phyloP scores from a whole-genome alignment of 2,329 filamentous ascomycete genomes.

The Cladorrhinum sp. region DNA sequence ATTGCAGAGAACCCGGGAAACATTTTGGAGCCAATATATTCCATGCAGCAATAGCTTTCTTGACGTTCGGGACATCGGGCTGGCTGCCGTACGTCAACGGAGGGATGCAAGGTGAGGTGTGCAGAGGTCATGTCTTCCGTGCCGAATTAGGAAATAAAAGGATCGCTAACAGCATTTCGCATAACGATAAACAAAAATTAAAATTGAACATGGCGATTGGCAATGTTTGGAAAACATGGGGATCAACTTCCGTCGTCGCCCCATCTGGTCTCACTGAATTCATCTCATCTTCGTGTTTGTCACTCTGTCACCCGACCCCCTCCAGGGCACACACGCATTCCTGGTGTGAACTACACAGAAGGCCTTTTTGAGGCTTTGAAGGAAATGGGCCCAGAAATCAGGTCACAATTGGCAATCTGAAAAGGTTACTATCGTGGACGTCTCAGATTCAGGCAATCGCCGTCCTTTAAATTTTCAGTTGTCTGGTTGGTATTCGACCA shows the following conservation, averaged over 20 bases:
- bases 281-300: not conserved
- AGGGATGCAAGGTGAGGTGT: not conserved
- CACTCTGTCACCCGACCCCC: not conserved
- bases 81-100: not conserved
- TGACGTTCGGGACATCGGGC: not conserved
- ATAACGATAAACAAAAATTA: not conserved
- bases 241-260: not conserved
- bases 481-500: not conserved
- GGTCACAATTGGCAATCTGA: not conserved
- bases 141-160: not conserved
- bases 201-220: not conserved
- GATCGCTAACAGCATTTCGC: not conserved
- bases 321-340: not conserved
- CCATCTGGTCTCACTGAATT: not conserved
- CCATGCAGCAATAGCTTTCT: not conserved
- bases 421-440: too few species aligned
- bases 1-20: not conserved
- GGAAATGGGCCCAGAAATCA: not conserved
- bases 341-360: too few species aligned
- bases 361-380: too few species aligned
- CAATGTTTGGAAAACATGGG: not conserved
- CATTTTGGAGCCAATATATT: not conserved
- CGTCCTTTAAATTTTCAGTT: not conserved
- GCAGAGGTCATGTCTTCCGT: not conserved
- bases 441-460: not conserved